Conservation (phyloP, 257 asterid genomes). For the Nicotiana benthamiana region DNA sequence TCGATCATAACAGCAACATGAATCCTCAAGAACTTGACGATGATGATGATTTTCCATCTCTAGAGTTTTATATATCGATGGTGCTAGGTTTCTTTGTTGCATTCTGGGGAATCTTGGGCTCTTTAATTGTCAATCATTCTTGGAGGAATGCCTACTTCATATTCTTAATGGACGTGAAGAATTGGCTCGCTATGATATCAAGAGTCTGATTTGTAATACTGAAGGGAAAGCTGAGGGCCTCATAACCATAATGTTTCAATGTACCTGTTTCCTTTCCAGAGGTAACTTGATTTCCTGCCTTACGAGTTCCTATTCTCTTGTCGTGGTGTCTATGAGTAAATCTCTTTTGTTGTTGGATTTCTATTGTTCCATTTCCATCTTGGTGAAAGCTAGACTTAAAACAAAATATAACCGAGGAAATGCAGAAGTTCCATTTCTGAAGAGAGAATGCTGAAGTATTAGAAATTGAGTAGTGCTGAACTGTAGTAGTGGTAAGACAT, state of each 20-base stretch:
- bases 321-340: neutral
- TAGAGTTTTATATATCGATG: slow-evolving; percentile 1
- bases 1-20: neutral
- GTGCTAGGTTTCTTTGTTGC: neutral
- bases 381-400: too few relatives aligned
- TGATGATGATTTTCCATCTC: neutral
- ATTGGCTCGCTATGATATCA: neutral
- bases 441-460: too few relatives aligned
- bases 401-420: too few relatives aligned
- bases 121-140: neutral
- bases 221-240: neutral
- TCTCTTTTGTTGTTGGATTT: too few relatives aligned
- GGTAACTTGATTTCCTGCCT: neutral
- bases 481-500: too few relatives aligned
- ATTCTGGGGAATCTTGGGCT: slow-evolving; percentile 7
- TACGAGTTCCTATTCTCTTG: neutral
- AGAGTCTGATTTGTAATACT: neutral
- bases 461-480: too few relatives aligned
- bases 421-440: too few relatives aligned
- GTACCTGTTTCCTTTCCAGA: neutral
- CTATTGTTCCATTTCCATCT: too few relatives aligned
- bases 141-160: slow-evolving; percentile 8
- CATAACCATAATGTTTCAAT: neutral
- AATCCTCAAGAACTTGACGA: neutral
- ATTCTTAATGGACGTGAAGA: neutral